Evolutionary conservation across 2,329 filamentous ascomycete genomes (phyloP).

Genomic region (Xylariaceae sp.): DNA sequence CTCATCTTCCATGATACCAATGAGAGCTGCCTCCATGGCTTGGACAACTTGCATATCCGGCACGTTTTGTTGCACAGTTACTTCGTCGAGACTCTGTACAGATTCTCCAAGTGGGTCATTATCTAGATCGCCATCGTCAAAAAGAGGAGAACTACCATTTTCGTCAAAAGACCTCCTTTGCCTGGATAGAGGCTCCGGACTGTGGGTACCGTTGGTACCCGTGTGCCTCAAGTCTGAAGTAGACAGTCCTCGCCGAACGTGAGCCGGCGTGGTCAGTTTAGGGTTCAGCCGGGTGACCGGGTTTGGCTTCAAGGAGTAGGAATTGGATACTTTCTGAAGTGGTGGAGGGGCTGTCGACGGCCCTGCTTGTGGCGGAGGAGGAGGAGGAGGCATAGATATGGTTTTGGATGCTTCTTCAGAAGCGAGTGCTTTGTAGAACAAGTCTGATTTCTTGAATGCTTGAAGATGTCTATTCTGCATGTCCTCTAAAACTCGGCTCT

Average conservation of each 20-base stretch:
- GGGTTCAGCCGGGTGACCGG: slow-evolving; percentile 42
- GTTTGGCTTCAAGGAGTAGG: slow-evolving; percentile 44
- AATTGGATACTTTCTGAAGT: slow-evolving; percentile 34
- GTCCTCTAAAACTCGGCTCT: slow-evolving; percentile 78
- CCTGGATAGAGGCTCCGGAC: slow-evolving; percentile 39
- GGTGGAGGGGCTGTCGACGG: slow-evolving; percentile 25
- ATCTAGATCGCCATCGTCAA: slow-evolving; percentile 80
- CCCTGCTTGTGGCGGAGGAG: slow-evolving; percentile 19
- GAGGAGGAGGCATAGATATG: slow-evolving; percentile 10
- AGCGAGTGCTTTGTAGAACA: slow-evolving; percentile 94
- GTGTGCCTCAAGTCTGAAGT: slow-evolving; percentile 45
- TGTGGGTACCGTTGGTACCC: slow-evolving; percentile 36
- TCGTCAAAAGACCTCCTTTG: slow-evolving; percentile 72
- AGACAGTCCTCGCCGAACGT: slow-evolving; percentile 44
- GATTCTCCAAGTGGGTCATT: slow-evolving; percentile 69
- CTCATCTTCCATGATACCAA: slow-evolving; percentile 84
- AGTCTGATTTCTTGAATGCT: slow-evolving; percentile 84
- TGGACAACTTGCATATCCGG: slow-evolving; percentile 81
- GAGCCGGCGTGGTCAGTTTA: slow-evolving; percentile 32
- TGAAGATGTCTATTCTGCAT: slow-evolving; percentile 80
- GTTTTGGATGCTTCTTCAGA: slow-evolving; percentile 69
- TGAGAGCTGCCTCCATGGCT: slow-evolving; percentile 88
- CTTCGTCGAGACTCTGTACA: slow-evolving; percentile 74
- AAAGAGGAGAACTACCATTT: slow-evolving; percentile 54
- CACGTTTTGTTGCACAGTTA: slow-evolving; percentile 52